A percentile compares a stretch with the other conserved stretches of the same genome.
These are phyloP conservation scores for Cercis canadensis DNA, from an alignment of 306 rosid genomes.

Conservation along the genomic window DNA sequence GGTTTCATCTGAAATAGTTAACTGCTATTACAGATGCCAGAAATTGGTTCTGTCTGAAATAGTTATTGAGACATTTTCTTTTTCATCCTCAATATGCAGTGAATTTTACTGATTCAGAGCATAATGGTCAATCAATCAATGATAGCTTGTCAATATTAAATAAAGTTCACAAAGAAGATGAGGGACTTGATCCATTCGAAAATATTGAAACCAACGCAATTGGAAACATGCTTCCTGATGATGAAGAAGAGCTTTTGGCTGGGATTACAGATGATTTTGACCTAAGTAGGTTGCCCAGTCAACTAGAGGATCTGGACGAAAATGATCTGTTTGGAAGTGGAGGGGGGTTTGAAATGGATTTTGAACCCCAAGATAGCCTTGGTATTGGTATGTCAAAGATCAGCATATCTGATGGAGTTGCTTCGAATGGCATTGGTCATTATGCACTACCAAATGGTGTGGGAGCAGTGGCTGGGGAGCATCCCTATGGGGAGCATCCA, in stretches of 20 bases:
- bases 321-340: conserved; percentile 87
- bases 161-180: conserved; percentile 50
- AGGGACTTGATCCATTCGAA: conserved; percentile 57
- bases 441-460: conserved; percentile 73
- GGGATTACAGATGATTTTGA: conserved; percentile 90
- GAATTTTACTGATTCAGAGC: conserved; percentile 57
- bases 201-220: conserved; percentile 57
- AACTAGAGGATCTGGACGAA: conserved; percentile 88
- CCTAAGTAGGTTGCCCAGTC: conserved; percentile 82
- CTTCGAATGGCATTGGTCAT: conserved; percentile 63
- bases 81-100: conserved; percentile 55
- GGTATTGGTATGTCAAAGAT: conserved; percentile 64
- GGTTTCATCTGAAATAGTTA: conserved; percentile 16
- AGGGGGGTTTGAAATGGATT: conserved; percentile 91
- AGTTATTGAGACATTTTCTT: conserved; percentile 25
- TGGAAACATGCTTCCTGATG: conserved; percentile 78
- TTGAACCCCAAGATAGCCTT: conserved; percentile 69
- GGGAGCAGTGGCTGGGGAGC: conserved; percentile 93
- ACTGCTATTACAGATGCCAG: no score
- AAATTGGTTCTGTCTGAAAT: no score
- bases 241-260: conserved; percentile 86
- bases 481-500: conserved; percentile 97
- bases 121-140: conserved; percentile 52
- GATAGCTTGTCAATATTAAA: conserved; percentile 54
- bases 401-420: conserved; percentile 59